Evolutionary conservation across 345 rosid genomes (phyloP).

Genomic region (Eucalyptus camaldulensis): DNA sequence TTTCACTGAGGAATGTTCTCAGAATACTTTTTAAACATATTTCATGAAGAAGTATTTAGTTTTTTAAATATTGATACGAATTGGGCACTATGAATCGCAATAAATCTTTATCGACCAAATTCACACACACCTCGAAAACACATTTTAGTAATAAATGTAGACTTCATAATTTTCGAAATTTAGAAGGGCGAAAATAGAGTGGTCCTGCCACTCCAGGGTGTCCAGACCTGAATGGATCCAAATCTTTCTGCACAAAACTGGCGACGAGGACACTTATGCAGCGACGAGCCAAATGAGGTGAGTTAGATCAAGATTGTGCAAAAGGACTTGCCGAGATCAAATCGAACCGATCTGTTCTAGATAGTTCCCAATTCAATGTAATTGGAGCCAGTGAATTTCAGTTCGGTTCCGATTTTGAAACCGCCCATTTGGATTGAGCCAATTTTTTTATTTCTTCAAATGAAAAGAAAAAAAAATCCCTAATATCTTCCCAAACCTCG

Average conservation of each 20-base stretch:
- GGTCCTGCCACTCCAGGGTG: fast-evolving
- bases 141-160: not conserved
- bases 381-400: too few species aligned
- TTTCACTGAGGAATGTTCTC: not conserved
- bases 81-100: not conserved
- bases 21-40: not conserved
- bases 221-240: not conserved
- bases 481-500: too few species aligned
- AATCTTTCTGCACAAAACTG: not conserved
- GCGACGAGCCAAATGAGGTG: fast-evolving
- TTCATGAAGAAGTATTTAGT: not conserved
- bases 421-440: fast-evolving
- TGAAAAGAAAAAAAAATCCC: too few species aligned
- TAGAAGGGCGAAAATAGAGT: not conserved
- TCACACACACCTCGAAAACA: not conserved
- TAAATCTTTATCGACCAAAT: not conserved
- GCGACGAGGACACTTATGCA: not conserved
- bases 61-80: not conserved
- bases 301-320: not conserved
- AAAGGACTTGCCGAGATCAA: too few species aligned
- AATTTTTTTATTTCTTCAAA: too few species aligned
- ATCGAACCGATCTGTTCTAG: too few species aligned
- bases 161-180: not conserved
- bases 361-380: too few species aligned
- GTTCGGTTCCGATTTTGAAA: too few species aligned